Conservation (phyloP, 2,329 filamentous ascomycete genomes). For the Aspergillus pseudoterreus region DNA sequence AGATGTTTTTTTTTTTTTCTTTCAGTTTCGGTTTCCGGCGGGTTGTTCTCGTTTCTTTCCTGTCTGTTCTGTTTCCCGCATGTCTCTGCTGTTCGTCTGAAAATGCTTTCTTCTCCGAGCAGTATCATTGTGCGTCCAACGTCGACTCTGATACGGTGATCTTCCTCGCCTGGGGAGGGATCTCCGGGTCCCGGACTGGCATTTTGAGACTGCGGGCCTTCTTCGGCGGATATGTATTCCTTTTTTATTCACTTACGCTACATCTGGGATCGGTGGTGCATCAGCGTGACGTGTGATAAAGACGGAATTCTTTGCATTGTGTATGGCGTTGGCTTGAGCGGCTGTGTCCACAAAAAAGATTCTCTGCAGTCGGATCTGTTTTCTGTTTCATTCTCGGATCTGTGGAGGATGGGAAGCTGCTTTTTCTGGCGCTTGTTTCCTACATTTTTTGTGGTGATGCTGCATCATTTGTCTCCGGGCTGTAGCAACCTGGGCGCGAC, state of each 20-base stretch:
- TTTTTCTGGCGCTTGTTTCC: constrained; percentile 26
- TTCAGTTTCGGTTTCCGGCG: constrained; percentile 40
- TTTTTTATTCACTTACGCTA: constrained; percentile 15
- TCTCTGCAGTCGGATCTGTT: constrained; percentile 32
- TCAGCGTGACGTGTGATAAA: constrained; percentile 24
- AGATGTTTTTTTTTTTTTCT: constrained; percentile 26
- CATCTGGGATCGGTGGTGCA: constrained; percentile 17
- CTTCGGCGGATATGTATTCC: constrained; percentile 21
- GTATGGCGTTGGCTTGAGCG: constrained; percentile 42
- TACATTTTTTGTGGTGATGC: constrained; percentile 25
- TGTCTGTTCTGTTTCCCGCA: constrained; percentile 16
- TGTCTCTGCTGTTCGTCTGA: constrained; percentile 16
- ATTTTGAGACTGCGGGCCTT: constrained; percentile 17
- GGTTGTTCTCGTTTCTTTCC: constrained; percentile 23
- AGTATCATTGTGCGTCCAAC: constrained; percentile 10
- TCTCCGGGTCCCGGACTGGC: background rate
- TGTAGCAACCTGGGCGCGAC: constrained; percentile 20
- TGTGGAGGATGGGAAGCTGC: constrained; percentile 32
- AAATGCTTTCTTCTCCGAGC: constrained; percentile 26
- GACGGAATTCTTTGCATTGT: constrained; percentile 39
- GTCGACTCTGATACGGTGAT: constrained; percentile 4
- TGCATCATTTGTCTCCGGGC: constrained; percentile 24
- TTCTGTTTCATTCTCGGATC: constrained; percentile 33
- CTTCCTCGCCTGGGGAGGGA: constrained; percentile 8
- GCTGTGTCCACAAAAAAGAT: constrained; percentile 27